Base-by-base conservation (phyloP, 352 stramenopile genomes). In the Phytophthora megakarya region DNA sequence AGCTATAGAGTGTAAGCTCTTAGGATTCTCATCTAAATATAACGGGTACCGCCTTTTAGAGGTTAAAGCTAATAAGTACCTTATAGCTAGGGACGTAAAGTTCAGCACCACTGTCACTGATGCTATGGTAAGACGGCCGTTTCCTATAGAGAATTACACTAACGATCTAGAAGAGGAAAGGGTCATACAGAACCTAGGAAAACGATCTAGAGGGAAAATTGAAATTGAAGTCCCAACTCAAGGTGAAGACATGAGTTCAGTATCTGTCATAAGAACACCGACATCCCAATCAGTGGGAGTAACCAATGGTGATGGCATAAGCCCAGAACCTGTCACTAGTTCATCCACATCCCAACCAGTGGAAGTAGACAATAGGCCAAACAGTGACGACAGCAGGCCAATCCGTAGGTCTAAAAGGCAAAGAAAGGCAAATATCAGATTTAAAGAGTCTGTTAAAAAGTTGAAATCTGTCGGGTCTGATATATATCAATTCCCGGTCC, bases 1-100 rank as follows among this genome's bases (percentile, higher is more conserved):
- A 9, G 7, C 53, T 12, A 23, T 53, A 23, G 43, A 62, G 15
- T 62, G 30, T 28, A 65, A 50, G 25, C 16, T 46, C 9, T 47
- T 65, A 40, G 56, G 30, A 1, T 15, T 53, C 6, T 57, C 19
- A n/a, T 8, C 10, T 15, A 53, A 26, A 10, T 63, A 49, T 23
- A 63, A 56, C 42, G 22, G 35, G 10, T 63, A 63, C 19, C n/a
- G 55, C 5, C 12, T 63, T 7, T 35, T 66, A 7, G 58, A 33
- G 33, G 13, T 39, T 16, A 65, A 59, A 23, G 42, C 10, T 18
- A 53, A 53, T 18, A 38, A 51, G 15, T 60, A 65, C 12, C 38
- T 65, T 0, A 43, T 46, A 8, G 48, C 58, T 21, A 7, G 42
- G 50, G 48, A 60, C 18, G 48, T 61, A 9, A 54, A 66, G 13